These are phyloP conservation scores for Pichia manshurica DNA, from an alignment of 805 yeast species.

Conservation along the genomic window DNA sequence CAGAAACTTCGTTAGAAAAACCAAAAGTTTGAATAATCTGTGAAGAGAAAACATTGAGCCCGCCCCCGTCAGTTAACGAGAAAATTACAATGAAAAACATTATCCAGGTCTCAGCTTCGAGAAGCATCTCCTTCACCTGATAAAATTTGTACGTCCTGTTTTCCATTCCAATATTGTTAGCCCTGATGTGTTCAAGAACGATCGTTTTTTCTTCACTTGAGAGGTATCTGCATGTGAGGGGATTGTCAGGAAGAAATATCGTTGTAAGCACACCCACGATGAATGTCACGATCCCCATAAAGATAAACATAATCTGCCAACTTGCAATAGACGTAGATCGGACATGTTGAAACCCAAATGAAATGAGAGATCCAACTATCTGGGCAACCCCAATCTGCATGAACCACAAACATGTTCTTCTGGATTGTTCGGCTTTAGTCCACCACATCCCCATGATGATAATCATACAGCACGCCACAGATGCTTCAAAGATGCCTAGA, in stretches of 20 bases:
- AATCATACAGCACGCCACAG: slow-evolving; percentile 15
- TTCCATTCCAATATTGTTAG: slow-evolving; percentile 30
- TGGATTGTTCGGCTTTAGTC: slow-evolving; percentile 22
- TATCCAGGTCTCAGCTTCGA: slow-evolving; percentile 24
- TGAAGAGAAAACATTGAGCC: slow-evolving; percentile 24
- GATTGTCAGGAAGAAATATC: slow-evolving; percentile 26
- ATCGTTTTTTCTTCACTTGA: slow-evolving; percentile 32
- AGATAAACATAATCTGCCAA: slow-evolving; percentile 29
- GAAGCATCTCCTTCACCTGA: slow-evolving; percentile 23
- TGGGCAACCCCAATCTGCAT: slow-evolving; percentile 20
- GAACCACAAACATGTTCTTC: slow-evolving; percentile 22
- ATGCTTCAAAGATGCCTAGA: slow-evolving; percentile 36
- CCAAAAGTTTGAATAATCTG: slow-evolving; percentile 28
- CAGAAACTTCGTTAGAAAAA: slow-evolving; percentile 26
- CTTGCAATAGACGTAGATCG: slow-evolving; percentile 15
- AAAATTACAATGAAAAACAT: slow-evolving; percentile 18
- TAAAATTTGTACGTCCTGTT: slow-evolving; percentile 25
- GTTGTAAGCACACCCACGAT: slow-evolving; percentile 26
- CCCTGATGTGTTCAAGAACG: slow-evolving; percentile 23
- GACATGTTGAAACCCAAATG: slow-evolving; percentile 26
- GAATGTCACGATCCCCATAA: slow-evolving; percentile 26
- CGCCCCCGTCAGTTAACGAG: slow-evolving; percentile 30
- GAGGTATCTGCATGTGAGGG: slow-evolving; percentile 25
- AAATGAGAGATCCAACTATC: slow-evolving; percentile 24
- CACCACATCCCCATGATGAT: slow-evolving; percentile 21